A percentile compares a stretch with the other conserved stretches of the same genome.
phyloP scores from a whole-genome alignment of 2,329 filamentous ascomycete species.

The Diaporthe sp. region DNA sequence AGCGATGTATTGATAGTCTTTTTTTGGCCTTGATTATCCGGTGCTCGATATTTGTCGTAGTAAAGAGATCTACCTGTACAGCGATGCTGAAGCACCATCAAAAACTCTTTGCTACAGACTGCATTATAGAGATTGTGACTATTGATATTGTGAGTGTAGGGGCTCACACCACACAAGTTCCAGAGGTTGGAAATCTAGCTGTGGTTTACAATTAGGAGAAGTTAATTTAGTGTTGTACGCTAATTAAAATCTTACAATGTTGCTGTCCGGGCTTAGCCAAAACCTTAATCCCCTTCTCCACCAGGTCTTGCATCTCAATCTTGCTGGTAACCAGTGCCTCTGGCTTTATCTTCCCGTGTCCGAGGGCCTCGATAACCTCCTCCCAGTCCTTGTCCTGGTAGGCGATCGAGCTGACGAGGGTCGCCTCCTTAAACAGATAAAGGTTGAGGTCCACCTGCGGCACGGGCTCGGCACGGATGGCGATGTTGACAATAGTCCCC shows the following conservation, averaged over 20 bases:
- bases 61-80: too few relatives aligned
- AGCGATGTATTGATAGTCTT: not conserved
- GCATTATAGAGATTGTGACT: too few relatives aligned
- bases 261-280: slow-evolving; percentile 67
- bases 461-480: slow-evolving; percentile 52
- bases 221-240: slow-evolving; percentile 5
- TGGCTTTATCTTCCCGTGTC: slow-evolving; percentile 54
- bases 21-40: too few relatives aligned
- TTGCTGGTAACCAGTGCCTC: slow-evolving; percentile 67
- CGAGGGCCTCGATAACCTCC: slow-evolving; percentile 44
- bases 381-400: slow-evolving; percentile 46
- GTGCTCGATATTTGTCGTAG: too few relatives aligned
- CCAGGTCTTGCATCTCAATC: slow-evolving; percentile 63
- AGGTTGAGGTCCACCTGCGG: slow-evolving; percentile 65
- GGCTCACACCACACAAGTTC: not conserved
- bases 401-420: slow-evolving; percentile 37
- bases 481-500: slow-evolving; percentile 46
- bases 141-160: too few relatives aligned
- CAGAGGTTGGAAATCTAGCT: not conserved
- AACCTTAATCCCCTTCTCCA: slow-evolving; percentile 65
- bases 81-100: too few relatives aligned
- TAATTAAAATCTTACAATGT: slow-evolving; percentile 69
- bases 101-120: too few relatives aligned
- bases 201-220: not conserved
- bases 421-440: slow-evolving; percentile 61